A percentile compares a stretch with the other conserved stretches of the same genome.
Evolutionary conservation across 1,139 yeast genomes (phyloP).

Genomic region (Arxiozyma slooffiae): DNA sequence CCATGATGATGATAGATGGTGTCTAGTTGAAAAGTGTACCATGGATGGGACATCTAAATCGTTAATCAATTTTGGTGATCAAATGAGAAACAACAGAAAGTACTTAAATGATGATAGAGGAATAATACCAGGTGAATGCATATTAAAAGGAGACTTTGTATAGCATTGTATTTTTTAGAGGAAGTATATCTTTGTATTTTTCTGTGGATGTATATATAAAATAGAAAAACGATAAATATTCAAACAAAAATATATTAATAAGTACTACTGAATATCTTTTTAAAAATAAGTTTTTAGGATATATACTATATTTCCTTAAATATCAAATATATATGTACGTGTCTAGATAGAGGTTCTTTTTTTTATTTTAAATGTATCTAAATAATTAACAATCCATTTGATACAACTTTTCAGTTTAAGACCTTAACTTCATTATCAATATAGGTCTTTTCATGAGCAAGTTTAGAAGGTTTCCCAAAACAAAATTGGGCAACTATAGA

Average conservation of each 20-base stretch:
- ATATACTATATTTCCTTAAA: not conserved
- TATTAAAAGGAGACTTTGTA: constrained; percentile 6
- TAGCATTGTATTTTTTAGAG: not conserved
- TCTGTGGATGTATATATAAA: not conserved
- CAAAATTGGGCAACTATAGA: constrained; percentile 35
- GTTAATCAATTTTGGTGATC: not conserved
- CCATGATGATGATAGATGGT: constrained; percentile 39
- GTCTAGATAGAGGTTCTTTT: not conserved
- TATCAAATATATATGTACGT: too few relatives aligned
- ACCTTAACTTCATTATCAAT: constrained; percentile 12
- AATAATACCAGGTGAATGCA: constrained; percentile 33
- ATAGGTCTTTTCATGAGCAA: constrained; percentile 12
- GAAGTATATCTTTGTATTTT: not conserved
- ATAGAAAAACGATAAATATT: too few relatives aligned
- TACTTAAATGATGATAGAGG: constrained; percentile 34
- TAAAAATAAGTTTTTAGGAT: not conserved
- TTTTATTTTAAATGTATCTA: too few relatives aligned
- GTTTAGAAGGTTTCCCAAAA: constrained; percentile 28
- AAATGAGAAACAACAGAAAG: constrained; percentile 10
- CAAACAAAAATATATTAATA: not conserved
- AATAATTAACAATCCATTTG: not conserved
- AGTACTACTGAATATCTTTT: not conserved
- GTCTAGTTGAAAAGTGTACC: constrained; percentile 32
- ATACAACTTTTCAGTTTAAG: constrained; percentile 7
- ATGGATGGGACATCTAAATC: constrained; percentile 14